phyloP scores from a whole-genome alignment of 768 basidiomycete species.

The Naganishia antarctica region DNA sequence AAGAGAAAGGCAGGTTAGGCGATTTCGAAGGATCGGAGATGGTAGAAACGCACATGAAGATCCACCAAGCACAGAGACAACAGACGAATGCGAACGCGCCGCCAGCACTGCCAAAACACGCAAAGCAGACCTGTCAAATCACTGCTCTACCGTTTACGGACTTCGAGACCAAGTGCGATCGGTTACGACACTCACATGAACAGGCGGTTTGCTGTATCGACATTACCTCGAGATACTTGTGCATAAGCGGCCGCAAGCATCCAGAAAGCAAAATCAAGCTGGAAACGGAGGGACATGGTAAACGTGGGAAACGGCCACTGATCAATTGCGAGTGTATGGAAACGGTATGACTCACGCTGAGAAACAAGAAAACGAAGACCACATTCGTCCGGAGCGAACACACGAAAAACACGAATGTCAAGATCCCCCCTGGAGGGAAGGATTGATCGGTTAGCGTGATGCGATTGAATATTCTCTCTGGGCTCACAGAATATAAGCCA shows the following conservation, averaged over 20 bases:
- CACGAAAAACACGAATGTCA: slow-evolving; percentile 33
- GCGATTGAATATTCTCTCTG: neutral
- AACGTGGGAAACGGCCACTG: too few species aligned
- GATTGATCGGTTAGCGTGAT: too few species aligned
- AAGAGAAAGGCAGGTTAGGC: slow-evolving; percentile 21
- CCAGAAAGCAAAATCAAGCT: slow-evolving; percentile 37
- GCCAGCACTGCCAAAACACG: slow-evolving; percentile 27
- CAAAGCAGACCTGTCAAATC: neutral
- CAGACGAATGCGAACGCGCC: slow-evolving; percentile 38
- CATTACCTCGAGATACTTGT: neutral
- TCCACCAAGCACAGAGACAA: slow-evolving; percentile 25
- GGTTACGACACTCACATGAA: slow-evolving; percentile 11
- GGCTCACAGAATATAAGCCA: slow-evolving; percentile 32
- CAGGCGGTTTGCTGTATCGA: neutral
- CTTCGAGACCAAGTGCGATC: neutral
- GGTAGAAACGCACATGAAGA: neutral
- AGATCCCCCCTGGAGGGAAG: slow-evolving; percentile 18
- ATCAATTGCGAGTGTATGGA: too few species aligned
- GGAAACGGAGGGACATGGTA: neutral
- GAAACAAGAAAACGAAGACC: slow-evolving; percentile 33
- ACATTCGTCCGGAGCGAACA: slow-evolving; percentile 35
- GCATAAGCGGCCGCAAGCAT: slow-evolving; percentile 31
- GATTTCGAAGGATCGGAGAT: neutral
- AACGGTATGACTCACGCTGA: slow-evolving; percentile 25
- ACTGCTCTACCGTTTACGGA: neutral